Base-by-base conservation (phyloP, 345 rosid species). In the Acer yangbiense region DNA sequence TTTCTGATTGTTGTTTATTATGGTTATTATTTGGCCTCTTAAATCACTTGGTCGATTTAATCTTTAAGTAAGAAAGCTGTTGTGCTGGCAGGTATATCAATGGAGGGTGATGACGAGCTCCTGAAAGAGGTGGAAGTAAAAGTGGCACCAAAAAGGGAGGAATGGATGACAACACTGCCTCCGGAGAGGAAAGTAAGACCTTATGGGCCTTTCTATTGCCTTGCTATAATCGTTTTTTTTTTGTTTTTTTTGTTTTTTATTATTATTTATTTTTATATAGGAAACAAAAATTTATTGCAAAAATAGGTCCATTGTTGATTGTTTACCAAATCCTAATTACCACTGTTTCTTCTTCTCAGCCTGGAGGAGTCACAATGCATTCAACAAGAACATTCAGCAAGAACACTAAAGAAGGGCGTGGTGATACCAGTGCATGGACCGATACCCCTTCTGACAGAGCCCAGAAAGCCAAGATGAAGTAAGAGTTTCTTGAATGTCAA, bases 141-240 rank as follows among this genome's bases (percentile, higher is more conserved):
- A 78, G 93, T 76, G 43, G 83, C 83, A 52, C 96, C 88, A 74
- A 82, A 81, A 83, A 85, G 99, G 79, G 98, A 95, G 10, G 99
- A 95, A 88, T 95, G 99, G 99, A 95, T 95, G 99, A 95, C 98
- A 69, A 89, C 91, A 27, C 85, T 95, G 55, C 99, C 99, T 78
- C 97, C 97, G 52, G 98, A 95, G 85, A 87, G 93, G 82, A 93
- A 91, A 81, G 98, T 93, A 87, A 85, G 89, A 48, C 76, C 64
- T 39, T 77, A 69, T 23, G n/a, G 16, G 66, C 73, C 18, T 65
- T 46, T 11, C 17, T 4, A 57, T 27, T 68, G 39, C 21, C n/a
- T 46, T 23, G 29, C 61, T 12, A 3, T 60, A 4, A 29, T 43
- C 0, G 39, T 4, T 4, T 32, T 32, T 2, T 2, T 32, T 27